phyloP scores from a whole-genome alignment of 2,329 filamentous ascomycete species.

The Aspergillus brunneoviolaceus region DNA sequence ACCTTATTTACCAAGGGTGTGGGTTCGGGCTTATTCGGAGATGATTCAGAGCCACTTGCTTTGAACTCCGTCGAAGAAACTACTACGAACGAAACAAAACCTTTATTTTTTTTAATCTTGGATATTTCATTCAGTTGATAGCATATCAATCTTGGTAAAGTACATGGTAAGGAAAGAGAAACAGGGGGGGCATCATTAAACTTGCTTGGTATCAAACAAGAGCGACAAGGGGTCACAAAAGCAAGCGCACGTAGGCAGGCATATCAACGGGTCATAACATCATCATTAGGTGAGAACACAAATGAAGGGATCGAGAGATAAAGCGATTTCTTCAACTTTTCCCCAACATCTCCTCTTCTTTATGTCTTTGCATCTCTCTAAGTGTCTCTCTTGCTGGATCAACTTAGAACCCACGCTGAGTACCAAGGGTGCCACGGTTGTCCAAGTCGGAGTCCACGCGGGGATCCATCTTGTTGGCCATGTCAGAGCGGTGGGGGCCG shows the following conservation, averaged over 20 bases:
- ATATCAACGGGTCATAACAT: background rate
- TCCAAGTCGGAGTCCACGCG: constrained; percentile 52
- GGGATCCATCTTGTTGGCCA: constrained; percentile 55
- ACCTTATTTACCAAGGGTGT: too few relatives aligned
- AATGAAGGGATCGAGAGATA: background rate
- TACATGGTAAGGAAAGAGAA: background rate
- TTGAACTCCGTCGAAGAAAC: too few relatives aligned
- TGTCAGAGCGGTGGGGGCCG: constrained; percentile 47
- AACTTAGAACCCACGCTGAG: constrained; percentile 9
- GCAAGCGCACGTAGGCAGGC: background rate
- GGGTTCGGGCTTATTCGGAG: too few relatives aligned
- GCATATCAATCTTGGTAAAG: background rate
- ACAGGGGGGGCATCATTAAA: background rate
- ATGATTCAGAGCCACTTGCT: too few relatives aligned
- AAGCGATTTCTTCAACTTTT: background rate
- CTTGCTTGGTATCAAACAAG: background rate
- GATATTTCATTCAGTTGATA: background rate
- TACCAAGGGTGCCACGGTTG: constrained; percentile 3
- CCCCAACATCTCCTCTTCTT: background rate
- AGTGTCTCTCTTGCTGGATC: too few relatives aligned
- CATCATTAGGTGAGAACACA: background rate
- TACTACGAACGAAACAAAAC: too few relatives aligned
- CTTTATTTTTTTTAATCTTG: too few relatives aligned
- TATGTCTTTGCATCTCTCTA: background rate
- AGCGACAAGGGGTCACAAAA: background rate